A percentile compares a stretch with the other conserved stretches of the same genome.
Evolutionary conservation across 495 filamentous ascomycete genomes (phyloP).

Genomic region (Hyaloscypha finlandica): DNA sequence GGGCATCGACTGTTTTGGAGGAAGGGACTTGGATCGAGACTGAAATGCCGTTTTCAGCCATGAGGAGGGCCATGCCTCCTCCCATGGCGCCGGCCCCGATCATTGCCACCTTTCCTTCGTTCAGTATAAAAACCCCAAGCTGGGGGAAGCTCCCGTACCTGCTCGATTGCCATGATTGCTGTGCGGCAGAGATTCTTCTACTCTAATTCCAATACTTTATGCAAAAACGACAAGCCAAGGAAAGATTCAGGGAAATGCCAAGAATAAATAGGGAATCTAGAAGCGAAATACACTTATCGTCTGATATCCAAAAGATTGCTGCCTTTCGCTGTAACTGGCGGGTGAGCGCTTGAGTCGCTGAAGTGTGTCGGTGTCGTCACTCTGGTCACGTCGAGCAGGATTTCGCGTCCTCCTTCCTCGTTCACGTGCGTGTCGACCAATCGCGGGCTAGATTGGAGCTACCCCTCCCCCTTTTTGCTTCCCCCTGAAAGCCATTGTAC

Average conservation of each 20-base stretch:
- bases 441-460: background rate
- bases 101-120: constrained; percentile 52
- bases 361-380: background rate
- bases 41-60: constrained; percentile 60
- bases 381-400: background rate
- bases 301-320: background rate
- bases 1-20: constrained; percentile 38
- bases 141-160: constrained; percentile 4
- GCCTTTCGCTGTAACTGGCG: background rate
- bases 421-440: background rate
- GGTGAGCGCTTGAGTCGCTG: background rate
- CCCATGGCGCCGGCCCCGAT: constrained; percentile 70
- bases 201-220: background rate
- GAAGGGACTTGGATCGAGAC: constrained; percentile 64
- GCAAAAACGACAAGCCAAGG: background rate
- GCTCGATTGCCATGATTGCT: constrained; percentile 18
- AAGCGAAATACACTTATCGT: background rate
- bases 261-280: background rate
- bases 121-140: background rate
- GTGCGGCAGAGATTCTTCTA: background rate
- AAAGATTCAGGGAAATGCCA: background rate
- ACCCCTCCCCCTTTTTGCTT: background rate
- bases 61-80: constrained; percentile 63
- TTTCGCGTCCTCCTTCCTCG: background rate
- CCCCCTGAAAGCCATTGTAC: background rate